Percentiles rank a stretch among this genome's conserved stretches.
These are phyloP conservation scores for Leptodermis oblonga DNA, from an alignment of 257 asterid genomes.

Conservation along the genomic window DNA sequence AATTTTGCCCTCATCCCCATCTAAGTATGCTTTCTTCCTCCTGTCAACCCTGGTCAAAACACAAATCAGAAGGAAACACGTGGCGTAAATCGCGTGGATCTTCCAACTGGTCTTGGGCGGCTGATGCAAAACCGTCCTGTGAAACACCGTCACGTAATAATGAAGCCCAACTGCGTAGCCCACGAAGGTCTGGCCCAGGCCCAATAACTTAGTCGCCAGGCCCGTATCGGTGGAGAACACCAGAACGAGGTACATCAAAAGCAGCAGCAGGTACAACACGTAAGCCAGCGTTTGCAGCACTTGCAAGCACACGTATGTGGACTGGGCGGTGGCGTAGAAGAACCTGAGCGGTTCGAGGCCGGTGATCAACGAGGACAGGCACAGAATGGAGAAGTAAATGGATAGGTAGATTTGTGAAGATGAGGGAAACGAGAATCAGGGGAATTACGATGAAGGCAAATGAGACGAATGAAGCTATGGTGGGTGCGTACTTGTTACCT, in stretches of 20 bases:
- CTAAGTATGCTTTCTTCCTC: slow-evolving; percentile 75
- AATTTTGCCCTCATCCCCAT: slow-evolving; percentile 72
- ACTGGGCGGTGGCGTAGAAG: slow-evolving; percentile 77
- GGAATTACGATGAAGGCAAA: slow-evolving; percentile 74
- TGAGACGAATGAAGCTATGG: slow-evolving; percentile 56
- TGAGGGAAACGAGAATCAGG: slow-evolving; percentile 63
- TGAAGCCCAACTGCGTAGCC: slow-evolving; percentile 93
- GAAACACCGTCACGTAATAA: slow-evolving; percentile 83
- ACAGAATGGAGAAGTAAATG: slow-evolving; percentile 75
- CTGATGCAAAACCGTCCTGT: slow-evolving; percentile 66
- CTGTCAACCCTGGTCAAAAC: slow-evolving; percentile 54
- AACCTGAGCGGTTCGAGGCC: slow-evolving; percentile 86
- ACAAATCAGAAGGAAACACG: slow-evolving; percentile 76
- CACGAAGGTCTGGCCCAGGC: slow-evolving; percentile 80
- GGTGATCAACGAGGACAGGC: slow-evolving; percentile 57
- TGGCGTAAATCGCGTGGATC: slow-evolving; percentile 67
- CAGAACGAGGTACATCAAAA: slow-evolving; percentile 70
- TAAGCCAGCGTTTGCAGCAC: slow-evolving; percentile 63
- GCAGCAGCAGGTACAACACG: slow-evolving; percentile 79
- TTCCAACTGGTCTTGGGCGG: slow-evolving; percentile 87
- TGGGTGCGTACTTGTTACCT: slow-evolving; percentile 77
- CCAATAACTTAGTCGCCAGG: slow-evolving; percentile 45
- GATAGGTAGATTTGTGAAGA: slow-evolving; percentile 77
- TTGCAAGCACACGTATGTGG: slow-evolving; percentile 77
- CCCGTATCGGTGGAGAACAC: slow-evolving; percentile 79